phyloP scores from a whole-genome alignment of 2,329 filamentous ascomycete species.

The Aspergillus chevalieri region DNA sequence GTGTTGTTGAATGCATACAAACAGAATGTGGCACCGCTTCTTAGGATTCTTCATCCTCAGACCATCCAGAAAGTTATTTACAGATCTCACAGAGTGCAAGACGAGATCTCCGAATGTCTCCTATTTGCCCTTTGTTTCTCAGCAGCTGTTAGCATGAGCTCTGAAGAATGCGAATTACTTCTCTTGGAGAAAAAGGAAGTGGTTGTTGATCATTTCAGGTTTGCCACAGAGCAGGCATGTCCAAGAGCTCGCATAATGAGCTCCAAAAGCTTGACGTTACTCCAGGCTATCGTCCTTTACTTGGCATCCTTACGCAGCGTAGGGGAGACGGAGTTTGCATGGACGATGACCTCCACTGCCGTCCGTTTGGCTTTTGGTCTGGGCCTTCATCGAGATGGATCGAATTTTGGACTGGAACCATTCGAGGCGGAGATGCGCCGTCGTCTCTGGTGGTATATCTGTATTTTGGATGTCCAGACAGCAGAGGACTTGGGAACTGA shows the following conservation, averaged over 20 bases:
- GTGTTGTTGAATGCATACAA: constrained; percentile 13
- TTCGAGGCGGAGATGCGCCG: constrained; percentile 43
- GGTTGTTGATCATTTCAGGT: too few species aligned
- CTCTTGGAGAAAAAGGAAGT: too few species aligned
- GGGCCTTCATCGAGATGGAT: constrained; percentile 50
- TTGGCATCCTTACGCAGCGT: constrained; percentile 8
- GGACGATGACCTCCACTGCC: constrained; percentile 47
- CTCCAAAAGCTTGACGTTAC: constrained; percentile 4
- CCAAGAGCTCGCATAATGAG: constrained; percentile 11
- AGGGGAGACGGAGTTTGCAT: constrained; percentile 33
- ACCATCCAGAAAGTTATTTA: constrained; percentile 9
- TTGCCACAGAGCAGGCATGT: constrained; percentile 1
- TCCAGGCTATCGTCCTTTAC: constrained; percentile 15
- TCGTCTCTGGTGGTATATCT: constrained; percentile 33
- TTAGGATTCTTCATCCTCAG: background rate
- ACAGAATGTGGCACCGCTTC: constrained; percentile 15
- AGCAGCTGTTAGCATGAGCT: constrained; percentile 10
- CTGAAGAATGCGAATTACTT: constrained; percentile 5
- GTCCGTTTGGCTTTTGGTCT: constrained; percentile 51
- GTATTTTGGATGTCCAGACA: constrained; percentile 53
- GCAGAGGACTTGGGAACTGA: constrained; percentile 61
- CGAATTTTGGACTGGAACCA: constrained; percentile 47
- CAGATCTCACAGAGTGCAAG: background rate
- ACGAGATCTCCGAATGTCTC: constrained; percentile 5
- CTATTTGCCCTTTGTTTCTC: constrained; percentile 13